These are phyloP conservation scores for Vitis hybrid DNA, from an alignment of 177 flowering plant species.

Conservation along the genomic window DNA sequence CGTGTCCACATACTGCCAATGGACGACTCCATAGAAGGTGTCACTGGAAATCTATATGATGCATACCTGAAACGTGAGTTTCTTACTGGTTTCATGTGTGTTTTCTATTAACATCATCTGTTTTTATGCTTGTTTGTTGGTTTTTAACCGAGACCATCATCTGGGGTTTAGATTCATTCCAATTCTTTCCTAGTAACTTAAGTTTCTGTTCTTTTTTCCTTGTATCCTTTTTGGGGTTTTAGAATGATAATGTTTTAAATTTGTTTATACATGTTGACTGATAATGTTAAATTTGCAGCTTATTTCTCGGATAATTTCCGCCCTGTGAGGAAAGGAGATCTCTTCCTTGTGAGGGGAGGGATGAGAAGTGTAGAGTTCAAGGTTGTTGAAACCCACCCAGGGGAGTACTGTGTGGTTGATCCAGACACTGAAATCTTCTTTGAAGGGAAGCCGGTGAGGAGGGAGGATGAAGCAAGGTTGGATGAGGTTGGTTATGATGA, in stretches of 20 bases:
- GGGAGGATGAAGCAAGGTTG: conserved; percentile 50
- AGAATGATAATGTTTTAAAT: background rate
- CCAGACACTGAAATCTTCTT: conserved; percentile 58
- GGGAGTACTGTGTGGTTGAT: conserved; percentile 55
- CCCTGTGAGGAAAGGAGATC: conserved; percentile 53
- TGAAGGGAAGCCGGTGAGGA: conserved; percentile 51
- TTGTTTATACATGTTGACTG: background rate
- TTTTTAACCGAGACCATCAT: background rate
- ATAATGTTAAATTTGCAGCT: conserved; percentile 26
- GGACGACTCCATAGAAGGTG: conserved; percentile 37
- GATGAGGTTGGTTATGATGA: conserved; percentile 60
- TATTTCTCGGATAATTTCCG: conserved; percentile 55
- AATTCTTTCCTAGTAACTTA: too few species aligned
- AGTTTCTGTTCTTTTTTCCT: too few species aligned
- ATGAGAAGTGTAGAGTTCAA: conserved; percentile 58
- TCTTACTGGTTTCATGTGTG: background rate
- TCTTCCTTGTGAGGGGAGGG: conserved; percentile 48
- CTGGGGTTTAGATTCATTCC: too few species aligned
- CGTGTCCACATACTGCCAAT: conserved; percentile 35
- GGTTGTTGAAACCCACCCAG: conserved; percentile 51
- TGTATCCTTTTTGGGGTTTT: too few species aligned
- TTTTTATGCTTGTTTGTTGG: background rate
- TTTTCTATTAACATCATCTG: background rate
- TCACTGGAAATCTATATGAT: conserved; percentile 39
- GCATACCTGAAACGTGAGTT: conserved; percentile 38